A percentile compares a stretch with the other conserved stretches of the same genome.
These are phyloP conservation scores for Trametopsis cervina DNA, from an alignment of 768 basidiomycete genomes.

Conservation along the genomic window DNA sequence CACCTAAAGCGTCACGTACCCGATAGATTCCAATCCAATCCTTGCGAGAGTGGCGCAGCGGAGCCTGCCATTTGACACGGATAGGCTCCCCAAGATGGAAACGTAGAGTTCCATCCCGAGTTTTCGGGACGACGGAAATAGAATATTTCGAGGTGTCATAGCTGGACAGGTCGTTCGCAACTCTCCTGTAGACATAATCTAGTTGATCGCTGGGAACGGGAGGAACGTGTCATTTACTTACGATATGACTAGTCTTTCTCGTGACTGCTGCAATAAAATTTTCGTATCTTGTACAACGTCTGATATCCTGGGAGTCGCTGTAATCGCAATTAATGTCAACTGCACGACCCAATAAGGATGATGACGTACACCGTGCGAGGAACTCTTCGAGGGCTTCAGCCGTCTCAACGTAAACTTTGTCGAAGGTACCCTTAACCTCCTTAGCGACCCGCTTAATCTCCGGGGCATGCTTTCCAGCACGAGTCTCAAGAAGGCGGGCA, in stretches of 20 bases:
- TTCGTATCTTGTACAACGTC: conserved; percentile 94
- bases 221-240: conserved; percentile 39
- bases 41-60: conserved; percentile 74
- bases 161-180: conserved; percentile 73
- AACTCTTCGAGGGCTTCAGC: conserved; percentile 92
- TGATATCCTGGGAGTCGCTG: conserved; percentile 82
- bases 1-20: conserved; percentile 34
- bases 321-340: conserved; percentile 4
- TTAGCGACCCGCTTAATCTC: conserved; percentile 78
- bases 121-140: conserved; percentile 50
- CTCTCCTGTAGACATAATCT: conserved; percentile 41
- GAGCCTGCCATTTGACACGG: conserved; percentile 80
- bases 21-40: conserved; percentile 97
- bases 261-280: conserved; percentile 80
- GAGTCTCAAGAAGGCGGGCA: conserved; percentile 64
- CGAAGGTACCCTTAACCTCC: conserved; percentile 91
- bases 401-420: conserved; percentile 93
- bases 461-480: conserved; percentile 76
- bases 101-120: conserved; percentile 41
- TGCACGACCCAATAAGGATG: not conserved
- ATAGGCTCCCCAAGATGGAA: conserved; percentile 94
- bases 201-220: not conserved
- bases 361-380: conserved; percentile 67
- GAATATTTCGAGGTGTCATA: conserved; percentile 80
- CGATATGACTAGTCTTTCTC: conserved; percentile 91